Conservation (phyloP, 805 yeast genomes). For the Wickerhamiella cacticola region DNA sequence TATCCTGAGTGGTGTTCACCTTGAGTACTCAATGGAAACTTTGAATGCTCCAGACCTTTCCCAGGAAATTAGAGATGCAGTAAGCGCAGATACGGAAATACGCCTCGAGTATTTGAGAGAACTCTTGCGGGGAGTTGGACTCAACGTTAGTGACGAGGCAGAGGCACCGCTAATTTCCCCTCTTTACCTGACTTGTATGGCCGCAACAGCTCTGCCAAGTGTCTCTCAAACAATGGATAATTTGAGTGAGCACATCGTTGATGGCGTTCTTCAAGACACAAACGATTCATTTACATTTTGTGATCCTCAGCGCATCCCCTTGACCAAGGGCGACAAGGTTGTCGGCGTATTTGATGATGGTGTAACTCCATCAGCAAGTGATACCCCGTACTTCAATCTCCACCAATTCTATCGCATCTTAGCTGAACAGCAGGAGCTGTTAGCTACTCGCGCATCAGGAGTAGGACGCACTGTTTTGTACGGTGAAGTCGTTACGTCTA, state of each 20-base stretch:
- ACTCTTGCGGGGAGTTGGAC: constrained; percentile 48
- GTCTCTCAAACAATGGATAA: background rate
- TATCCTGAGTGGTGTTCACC: constrained; percentile 74
- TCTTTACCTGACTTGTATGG: constrained; percentile 24
- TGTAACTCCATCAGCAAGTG: constrained; percentile 36
- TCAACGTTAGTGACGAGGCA: constrained; percentile 49
- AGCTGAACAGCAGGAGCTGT: constrained; percentile 21
- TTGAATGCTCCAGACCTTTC: constrained; percentile 28
- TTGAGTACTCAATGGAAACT: constrained; percentile 59
- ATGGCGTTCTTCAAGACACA: constrained; percentile 36
- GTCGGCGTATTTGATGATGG: constrained; percentile 37
- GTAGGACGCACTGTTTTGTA: constrained; percentile 60
- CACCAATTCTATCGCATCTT: constrained; percentile 40
- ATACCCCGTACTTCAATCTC: constrained; percentile 67
- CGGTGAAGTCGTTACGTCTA: constrained; percentile 84
- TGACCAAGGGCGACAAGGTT: constrained; percentile 35
- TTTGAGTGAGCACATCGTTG: constrained; percentile 14
- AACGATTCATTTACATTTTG: constrained; percentile 43
- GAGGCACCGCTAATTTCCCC: constrained; percentile 57
- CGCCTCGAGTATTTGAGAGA: constrained; percentile 48
- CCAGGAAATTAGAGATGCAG: constrained; percentile 30
- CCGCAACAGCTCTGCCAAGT: constrained; percentile 32
- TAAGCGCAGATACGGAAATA: constrained; percentile 35
- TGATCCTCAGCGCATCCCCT: constrained; percentile 13
- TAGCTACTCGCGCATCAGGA: constrained; percentile 10